Evolutionary conservation across 495 filamentous ascomycete species (phyloP).

Genomic region (Aspergillus carlsbadensis): DNA sequence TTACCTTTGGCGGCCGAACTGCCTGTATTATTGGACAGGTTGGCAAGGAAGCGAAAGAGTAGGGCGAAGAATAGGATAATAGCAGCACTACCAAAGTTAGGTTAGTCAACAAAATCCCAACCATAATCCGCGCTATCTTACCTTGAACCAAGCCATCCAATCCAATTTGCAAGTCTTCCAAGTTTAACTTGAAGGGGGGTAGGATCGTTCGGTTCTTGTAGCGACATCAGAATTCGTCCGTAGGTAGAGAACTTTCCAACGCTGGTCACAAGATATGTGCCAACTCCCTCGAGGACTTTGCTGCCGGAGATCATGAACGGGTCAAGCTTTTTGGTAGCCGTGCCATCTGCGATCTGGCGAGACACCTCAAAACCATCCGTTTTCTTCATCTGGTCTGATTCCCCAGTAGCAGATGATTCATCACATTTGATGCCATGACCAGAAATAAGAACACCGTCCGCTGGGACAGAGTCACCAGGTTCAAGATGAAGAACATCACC

Average conservation of each 20-base stretch:
- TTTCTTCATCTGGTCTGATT: conserved; percentile 69
- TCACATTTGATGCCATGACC: conserved; percentile 67
- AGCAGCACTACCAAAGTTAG: conserved; percentile 44
- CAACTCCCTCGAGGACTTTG: conserved; percentile 65
- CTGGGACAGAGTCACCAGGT: conserved; percentile 67
- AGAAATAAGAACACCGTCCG: conserved; percentile 61
- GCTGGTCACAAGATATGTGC: conserved; percentile 63
- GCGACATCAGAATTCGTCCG: conserved; percentile 62
- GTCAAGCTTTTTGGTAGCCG: conserved; percentile 58
- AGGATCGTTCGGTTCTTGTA: conserved; percentile 59
- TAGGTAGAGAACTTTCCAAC: conserved; percentile 63
- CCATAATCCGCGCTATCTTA: conserved; percentile 24
- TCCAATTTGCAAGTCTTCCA: conserved; percentile 62
- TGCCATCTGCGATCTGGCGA: conserved; percentile 53
- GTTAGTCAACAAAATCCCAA: too few species aligned
- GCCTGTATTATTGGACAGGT: conserved; percentile 48
- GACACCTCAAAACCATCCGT: conserved; percentile 57
- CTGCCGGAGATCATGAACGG: conserved; percentile 64
- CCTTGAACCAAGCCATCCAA: conserved; percentile 53
- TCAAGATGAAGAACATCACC: conserved; percentile 74
- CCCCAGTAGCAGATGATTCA: conserved; percentile 67
- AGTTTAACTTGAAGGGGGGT: conserved; percentile 67
- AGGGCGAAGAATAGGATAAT: conserved; percentile 63
- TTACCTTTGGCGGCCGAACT: conserved; percentile 58
- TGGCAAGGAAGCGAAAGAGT: conserved; percentile 58